Conservation (phyloP, 1,139 yeast species). For the Blastobotrys niveus region DNA sequence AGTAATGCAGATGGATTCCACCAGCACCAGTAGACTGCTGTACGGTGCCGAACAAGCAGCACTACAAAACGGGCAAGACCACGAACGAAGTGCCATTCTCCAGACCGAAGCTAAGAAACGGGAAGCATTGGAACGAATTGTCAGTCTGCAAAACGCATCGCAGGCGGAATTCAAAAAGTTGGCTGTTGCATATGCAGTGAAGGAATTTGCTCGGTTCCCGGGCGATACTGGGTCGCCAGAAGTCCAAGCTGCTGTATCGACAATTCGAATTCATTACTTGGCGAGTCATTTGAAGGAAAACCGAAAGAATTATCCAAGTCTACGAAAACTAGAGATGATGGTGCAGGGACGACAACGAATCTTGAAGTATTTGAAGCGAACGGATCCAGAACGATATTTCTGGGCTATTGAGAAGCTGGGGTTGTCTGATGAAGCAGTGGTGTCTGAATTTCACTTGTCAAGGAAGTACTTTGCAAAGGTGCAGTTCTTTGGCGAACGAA, state of each 20-base stretch:
- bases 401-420: slow-evolving; percentile 86
- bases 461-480: slow-evolving; percentile 79
- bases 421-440: slow-evolving; percentile 70
- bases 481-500: slow-evolving; percentile 64
- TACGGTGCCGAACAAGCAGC: slow-evolving; percentile 71
- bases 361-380: slow-evolving; percentile 72
- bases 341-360: slow-evolving; percentile 86
- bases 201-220: slow-evolving; percentile 73
- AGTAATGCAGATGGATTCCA: slow-evolving; percentile 33
- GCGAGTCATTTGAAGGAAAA: slow-evolving; percentile 69
- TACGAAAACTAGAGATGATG: slow-evolving; percentile 66
- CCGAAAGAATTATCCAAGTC: slow-evolving; percentile 67
- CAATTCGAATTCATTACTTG: slow-evolving; percentile 71
- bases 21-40: slow-evolving; percentile 67
- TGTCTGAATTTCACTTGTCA: slow-evolving; percentile 77
- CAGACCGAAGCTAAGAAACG: slow-evolving; percentile 55
- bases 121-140: slow-evolving; percentile 64
- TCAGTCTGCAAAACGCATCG: slow-evolving; percentile 67
- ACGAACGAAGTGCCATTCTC: slow-evolving; percentile 26
- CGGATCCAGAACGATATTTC: slow-evolving; percentile 73
- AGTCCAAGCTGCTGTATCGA: slow-evolving; percentile 88
- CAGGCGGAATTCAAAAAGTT: slow-evolving; percentile 52
- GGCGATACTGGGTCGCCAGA: slow-evolving; percentile 96
- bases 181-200: slow-evolving; percentile 59
- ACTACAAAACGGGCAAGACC: slow-evolving; percentile 39